Base-by-base conservation (phyloP, 1,139 yeast genomes). In the Diutina rugosa region DNA sequence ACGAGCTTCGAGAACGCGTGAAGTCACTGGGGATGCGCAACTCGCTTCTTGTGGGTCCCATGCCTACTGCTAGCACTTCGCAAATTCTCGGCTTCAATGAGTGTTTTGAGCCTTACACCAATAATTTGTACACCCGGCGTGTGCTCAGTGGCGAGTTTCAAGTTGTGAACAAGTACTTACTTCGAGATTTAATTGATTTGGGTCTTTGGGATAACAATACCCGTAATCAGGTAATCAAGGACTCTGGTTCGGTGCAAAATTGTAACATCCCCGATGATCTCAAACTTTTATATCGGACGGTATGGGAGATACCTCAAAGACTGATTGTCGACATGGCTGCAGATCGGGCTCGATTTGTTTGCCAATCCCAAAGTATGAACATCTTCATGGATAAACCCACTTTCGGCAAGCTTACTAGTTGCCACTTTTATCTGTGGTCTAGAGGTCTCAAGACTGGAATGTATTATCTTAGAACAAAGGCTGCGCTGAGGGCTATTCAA, bases 21-120 rank as follows among this genome's bases (percentile, higher is more conserved):
- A 72, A 72, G 54, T 68, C 69, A 58, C 71, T 74, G 61, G 85
- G 85, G 56, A 64, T 81, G 56, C 72, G 85, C 65, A 81, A 81
- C 69, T 81, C 85, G n/a, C 69, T 81, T 55, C 72, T 81, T 59
- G 81, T 81, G 58, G 85, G 85, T 1, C 84, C 84, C 59, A 81
- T 81, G 85, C 85, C 85, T 54, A 81, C 85, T 57, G 85, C 85
- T 30, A 80, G 85, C 16, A 80, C 85, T 9, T 81, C 85, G 2
- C 85, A 80, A 67, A 80, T 81, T 57, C 72, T 81, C 63, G 85
- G 85, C 60, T 77, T 74, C 67, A 81, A 79, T 64, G 85, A 81
- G 68, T 81, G 85, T 68, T 81, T 81, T 64, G 85, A 81, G 66
- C 85, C 85, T 46, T 79, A 73, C 67, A 81, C 85, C 35, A 80